Percentiles rank a stretch among this genome's conserved stretches.
phyloP scores from a whole-genome alignment of 2,329 filamentous ascomycete genomes.

The Diaporthe sp. region DNA sequence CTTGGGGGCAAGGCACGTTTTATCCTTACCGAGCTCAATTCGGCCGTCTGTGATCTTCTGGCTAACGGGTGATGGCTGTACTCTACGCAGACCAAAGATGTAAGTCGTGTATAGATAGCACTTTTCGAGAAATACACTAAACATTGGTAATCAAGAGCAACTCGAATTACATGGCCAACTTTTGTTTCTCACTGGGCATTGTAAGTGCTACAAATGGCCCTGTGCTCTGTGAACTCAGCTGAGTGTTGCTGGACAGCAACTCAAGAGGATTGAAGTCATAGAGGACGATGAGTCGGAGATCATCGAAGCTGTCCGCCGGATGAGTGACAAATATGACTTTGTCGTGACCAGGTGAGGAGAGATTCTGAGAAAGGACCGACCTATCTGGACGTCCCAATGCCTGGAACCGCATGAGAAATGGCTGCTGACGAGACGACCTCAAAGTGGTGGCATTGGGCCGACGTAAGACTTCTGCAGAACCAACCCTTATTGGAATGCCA shows the following conservation, averaged over 20 bases:
- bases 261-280: conserved; percentile 93
- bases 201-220: conserved; percentile 54
- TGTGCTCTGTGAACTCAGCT: not conserved
- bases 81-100: conserved; percentile 47
- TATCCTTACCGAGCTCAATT: not conserved
- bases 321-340: conserved; percentile 93
- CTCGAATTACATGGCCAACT: conserved; percentile 74
- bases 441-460: conserved; percentile 90
- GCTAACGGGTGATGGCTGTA: conserved; percentile 31
- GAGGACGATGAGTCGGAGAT: conserved; percentile 94
- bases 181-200: conserved; percentile 74
- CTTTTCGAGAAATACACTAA: not conserved
- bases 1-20: conserved; percentile 87
- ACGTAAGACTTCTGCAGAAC: conserved; percentile 71
- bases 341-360: conserved; percentile 81
- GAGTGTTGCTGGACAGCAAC: conserved; percentile 58
- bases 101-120: conserved; percentile 38
- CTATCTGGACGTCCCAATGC: not conserved
- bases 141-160: conserved; percentile 66
- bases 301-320: conserved; percentile 85
- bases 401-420: not conserved
- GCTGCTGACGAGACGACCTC: conserved; percentile 39
- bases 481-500: not conserved
- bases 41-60: not conserved
- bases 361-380: not conserved